These are phyloP conservation scores for Reticulascus tulasneorum DNA, from an alignment of 2,329 filamentous ascomycete species.

Conservation along the genomic window DNA sequence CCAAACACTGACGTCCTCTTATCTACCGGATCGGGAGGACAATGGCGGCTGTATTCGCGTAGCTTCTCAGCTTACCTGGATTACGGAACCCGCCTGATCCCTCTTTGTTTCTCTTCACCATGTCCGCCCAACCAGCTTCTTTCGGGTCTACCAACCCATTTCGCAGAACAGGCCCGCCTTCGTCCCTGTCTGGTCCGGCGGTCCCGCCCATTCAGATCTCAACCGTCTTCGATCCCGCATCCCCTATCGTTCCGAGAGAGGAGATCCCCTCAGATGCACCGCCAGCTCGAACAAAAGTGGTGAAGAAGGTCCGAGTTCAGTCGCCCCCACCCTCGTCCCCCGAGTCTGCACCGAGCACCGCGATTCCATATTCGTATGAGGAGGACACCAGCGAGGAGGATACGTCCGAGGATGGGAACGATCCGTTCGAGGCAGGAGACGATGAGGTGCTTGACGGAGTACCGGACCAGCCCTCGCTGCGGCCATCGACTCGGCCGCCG, in stretches of 20 bases:
- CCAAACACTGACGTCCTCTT: no score
- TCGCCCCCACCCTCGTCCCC: constrained; percentile 60
- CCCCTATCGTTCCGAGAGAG: constrained; percentile 19
- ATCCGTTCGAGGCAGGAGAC: constrained; percentile 4
- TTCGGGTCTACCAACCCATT: constrained; percentile 54
- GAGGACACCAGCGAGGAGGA: constrained; percentile 21
- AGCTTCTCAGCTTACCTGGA: no score
- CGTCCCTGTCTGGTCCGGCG: constrained; percentile 10
- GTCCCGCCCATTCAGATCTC: constrained; percentile 20
- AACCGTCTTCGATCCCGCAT: constrained; percentile 23
- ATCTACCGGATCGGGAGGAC: constrained; percentile 4
- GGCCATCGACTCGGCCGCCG: no score
- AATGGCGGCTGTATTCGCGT: no score
- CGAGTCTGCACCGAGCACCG: constrained; percentile 12
- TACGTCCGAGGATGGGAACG: constrained; percentile 24
- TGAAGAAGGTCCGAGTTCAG: constrained; percentile 65
- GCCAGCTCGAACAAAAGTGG: constrained; percentile 42
- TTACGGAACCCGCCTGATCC: no score
- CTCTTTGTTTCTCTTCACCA: no score
- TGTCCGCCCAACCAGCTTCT: constrained; percentile 26
- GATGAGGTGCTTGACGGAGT: constrained; percentile 3
- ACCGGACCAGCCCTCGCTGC: no score
- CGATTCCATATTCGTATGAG: constrained; percentile 19
- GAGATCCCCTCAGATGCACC: constrained; percentile 16
- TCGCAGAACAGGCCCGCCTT: constrained; percentile 35